A percentile compares a stretch with the other conserved stretches of the same genome.
These are phyloP conservation scores for Baorangia bicolor DNA, from an alignment of 768 basidiomycete genomes.

Conservation along the genomic window DNA sequence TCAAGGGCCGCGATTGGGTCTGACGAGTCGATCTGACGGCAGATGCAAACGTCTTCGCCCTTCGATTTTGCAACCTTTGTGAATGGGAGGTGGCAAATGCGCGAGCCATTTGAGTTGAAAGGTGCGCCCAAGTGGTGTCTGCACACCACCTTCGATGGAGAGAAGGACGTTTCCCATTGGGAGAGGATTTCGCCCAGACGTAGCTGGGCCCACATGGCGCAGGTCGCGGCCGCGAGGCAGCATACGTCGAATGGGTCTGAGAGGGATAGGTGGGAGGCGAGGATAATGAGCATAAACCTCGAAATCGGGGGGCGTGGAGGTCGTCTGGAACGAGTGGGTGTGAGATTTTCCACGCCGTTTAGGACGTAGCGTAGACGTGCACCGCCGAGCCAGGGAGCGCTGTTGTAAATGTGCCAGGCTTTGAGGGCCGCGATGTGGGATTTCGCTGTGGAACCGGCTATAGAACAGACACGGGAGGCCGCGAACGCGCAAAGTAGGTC, in stretches of 20 bases:
- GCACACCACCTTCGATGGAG: accelerated
- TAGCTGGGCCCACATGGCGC: neutral
- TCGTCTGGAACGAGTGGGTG: neutral
- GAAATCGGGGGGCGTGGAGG: conserved; percentile 24
- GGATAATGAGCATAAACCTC: conserved; percentile 13
- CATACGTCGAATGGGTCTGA: neutral
- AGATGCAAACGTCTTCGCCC: conserved; percentile 36
- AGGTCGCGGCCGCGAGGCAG: neutral
- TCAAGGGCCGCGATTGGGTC: conserved; percentile 20
- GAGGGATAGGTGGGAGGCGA: neutral
- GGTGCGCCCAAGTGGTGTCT: neutral
- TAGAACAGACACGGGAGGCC: neutral
- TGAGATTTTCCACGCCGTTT: neutral
- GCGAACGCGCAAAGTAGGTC: too few relatives aligned
- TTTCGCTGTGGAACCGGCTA: accelerated
- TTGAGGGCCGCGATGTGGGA: neutral
- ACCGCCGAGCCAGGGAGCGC: neutral
- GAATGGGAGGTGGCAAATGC: conserved; percentile 1
- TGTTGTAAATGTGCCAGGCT: neutral
- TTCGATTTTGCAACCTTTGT: conserved; percentile 10
- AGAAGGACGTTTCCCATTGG: neutral
- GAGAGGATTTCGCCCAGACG: neutral
- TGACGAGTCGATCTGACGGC: conserved; percentile 21
- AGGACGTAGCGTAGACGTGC: neutral
- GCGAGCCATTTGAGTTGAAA: neutral